A percentile compares a stretch with the other conserved stretches of the same genome.
phyloP scores from a whole-genome alignment of 2,329 filamentous ascomycete species.

The Fusarium decemcellulare region DNA sequence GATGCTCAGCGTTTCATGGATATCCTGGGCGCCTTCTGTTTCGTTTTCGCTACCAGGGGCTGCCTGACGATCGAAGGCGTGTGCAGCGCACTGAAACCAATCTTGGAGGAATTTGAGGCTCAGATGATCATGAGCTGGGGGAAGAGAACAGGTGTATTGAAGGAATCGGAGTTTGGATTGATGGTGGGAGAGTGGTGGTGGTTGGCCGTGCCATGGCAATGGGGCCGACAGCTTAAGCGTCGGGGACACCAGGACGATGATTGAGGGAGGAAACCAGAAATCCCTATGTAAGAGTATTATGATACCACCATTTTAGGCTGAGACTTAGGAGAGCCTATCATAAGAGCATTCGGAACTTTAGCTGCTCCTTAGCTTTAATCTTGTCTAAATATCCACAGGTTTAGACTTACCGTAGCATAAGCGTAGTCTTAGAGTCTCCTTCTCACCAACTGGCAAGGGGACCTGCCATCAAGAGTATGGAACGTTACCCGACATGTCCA shows the following conservation, averaged over 20 bases:
- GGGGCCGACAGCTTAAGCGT: conserved; percentile 18
- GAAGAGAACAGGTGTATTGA: conserved; percentile 65
- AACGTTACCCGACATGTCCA: too few species aligned
- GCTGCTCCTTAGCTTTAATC: too few species aligned
- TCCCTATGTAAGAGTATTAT: conserved; percentile 16
- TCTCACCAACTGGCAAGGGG: too few species aligned
- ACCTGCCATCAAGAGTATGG: too few species aligned
- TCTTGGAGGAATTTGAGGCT: conserved; percentile 75
- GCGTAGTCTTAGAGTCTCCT: too few species aligned
- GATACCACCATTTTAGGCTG: too few species aligned
- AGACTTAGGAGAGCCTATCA: too few species aligned
- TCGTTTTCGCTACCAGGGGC: conserved; percentile 74
- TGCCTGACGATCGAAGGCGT: conserved; percentile 68
- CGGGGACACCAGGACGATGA: conserved; percentile 20
- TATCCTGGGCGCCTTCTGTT: conserved; percentile 73
- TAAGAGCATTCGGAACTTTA: too few species aligned
- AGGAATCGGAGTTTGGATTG: conserved; percentile 58
- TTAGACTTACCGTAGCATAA: too few species aligned
- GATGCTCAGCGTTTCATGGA: conserved; percentile 75
- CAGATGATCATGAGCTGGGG: conserved; percentile 73
- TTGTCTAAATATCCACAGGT: too few species aligned
- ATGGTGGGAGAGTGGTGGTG: conserved; percentile 78
- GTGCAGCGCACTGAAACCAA: conserved; percentile 68
- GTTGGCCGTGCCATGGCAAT: conserved; percentile 62
- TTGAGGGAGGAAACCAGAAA: conserved; percentile 3